phyloP scores from a whole-genome alignment of 2,329 filamentous ascomycete species.

The Grosmannia penicillata region DNA sequence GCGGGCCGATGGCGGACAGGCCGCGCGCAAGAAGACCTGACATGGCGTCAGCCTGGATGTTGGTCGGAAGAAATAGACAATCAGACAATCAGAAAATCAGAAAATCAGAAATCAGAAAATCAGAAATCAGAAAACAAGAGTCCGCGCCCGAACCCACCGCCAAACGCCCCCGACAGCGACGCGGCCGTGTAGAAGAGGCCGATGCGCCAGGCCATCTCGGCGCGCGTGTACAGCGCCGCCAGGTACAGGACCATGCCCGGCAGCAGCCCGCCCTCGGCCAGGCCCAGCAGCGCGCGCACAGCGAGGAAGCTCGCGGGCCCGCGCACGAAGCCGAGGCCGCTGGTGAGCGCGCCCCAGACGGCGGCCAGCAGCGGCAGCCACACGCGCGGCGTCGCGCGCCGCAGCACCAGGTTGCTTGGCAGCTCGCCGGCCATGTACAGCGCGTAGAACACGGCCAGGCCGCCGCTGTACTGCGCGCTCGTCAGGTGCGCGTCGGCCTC shows the following conservation, averaged over 20 bases:
- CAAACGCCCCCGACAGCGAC: conserved; percentile 49
- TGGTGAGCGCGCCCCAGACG: conserved; percentile 43
- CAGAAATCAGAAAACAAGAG: not conserved
- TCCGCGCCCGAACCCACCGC: too few species aligned
- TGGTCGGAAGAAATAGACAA: too few species aligned
- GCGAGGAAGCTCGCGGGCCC: conserved; percentile 42
- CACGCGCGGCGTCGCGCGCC: conserved; percentile 42
- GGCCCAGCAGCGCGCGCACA: conserved; percentile 45
- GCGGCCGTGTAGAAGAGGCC: conserved; percentile 55
- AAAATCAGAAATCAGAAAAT: too few species aligned
- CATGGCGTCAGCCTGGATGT: too few species aligned
- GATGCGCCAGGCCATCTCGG: conserved; percentile 46
- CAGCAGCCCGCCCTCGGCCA: conserved; percentile 49
- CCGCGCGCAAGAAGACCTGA: conserved; percentile 44
- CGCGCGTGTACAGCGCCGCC: conserved; percentile 43
- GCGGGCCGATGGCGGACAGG: conserved; percentile 40
- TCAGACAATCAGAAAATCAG: too few species aligned
- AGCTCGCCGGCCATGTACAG: conserved; percentile 48
- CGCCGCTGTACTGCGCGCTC: conserved; percentile 48
- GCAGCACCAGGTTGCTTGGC: conserved; percentile 49
- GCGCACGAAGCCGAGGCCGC: conserved; percentile 39
- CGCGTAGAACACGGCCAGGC: conserved; percentile 49
- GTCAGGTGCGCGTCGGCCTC: conserved; percentile 41
- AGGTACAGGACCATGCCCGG: conserved; percentile 53
- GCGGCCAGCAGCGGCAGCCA: conserved; percentile 44